phyloP scores from a whole-genome alignment of 163 green algal genomes.

The Coccomyxa subellipsoidea region DNA sequence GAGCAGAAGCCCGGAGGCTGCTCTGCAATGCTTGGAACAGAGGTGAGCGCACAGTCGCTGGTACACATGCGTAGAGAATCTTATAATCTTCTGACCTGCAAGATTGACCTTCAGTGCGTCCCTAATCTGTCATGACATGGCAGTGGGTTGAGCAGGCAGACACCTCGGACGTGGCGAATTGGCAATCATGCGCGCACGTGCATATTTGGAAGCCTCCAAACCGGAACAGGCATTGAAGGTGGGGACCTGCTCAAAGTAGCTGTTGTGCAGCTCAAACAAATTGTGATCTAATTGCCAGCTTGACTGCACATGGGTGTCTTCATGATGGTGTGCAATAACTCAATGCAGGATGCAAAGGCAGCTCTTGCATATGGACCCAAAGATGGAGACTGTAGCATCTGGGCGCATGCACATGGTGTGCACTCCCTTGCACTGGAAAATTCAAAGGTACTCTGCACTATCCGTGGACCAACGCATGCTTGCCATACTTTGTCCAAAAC shows the following conservation, averaged over 20 bases:
- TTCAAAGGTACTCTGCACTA: conserved; percentile 16
- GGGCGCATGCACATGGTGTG: conserved; percentile 10
- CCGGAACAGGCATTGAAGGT: conserved; percentile 26
- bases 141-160: neutral
- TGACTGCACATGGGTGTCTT: too few relatives aligned
- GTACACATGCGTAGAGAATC: too few relatives aligned
- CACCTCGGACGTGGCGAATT: conserved; percentile 18
- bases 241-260: neutral
- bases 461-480: too few relatives aligned
- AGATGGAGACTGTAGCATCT: neutral
- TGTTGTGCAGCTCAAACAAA: too few relatives aligned
- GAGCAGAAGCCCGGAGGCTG: neutral
- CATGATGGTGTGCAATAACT: neutral
- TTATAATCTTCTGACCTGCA: too few relatives aligned
- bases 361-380: conserved; percentile 37
- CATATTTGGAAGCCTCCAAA: conserved; percentile 28
- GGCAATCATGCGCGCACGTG: conserved; percentile 28
- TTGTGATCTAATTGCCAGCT: too few relatives aligned
- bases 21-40: neutral
- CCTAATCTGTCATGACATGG: too few relatives aligned
- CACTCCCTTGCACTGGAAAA: conserved; percentile 16
- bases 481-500: too few relatives aligned
- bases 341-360: conserved; percentile 28
- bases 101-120: too few relatives aligned
- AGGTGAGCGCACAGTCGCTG: neutral